A percentile compares a stretch with the other conserved stretches of the same genome.
These are phyloP conservation scores for Chalciporus pseudorubinellus DNA, from an alignment of 768 basidiomycete genomes.

Conservation along the genomic window DNA sequence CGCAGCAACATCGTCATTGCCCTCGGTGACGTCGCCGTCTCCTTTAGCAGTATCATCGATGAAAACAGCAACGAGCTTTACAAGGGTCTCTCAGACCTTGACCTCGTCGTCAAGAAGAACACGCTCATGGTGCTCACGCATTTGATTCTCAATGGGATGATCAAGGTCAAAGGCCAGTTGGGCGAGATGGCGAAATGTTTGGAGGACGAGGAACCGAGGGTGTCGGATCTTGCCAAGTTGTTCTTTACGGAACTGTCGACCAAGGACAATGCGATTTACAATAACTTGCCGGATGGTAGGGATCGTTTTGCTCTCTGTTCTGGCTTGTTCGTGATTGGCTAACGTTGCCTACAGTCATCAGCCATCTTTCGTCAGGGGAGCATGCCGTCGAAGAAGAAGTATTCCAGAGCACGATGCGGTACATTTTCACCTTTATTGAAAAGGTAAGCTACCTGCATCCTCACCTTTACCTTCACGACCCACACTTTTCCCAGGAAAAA, in stretches of 20 bases:
- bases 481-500: slow-evolving; percentile 72
- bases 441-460: slow-evolving; percentile 53
- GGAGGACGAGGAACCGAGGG: slow-evolving; percentile 83
- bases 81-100: slow-evolving; percentile 84
- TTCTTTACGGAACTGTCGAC: slow-evolving; percentile 96
- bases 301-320: neutral
- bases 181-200: slow-evolving; percentile 99
- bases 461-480: neutral
- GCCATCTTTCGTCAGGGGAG: slow-evolving; percentile 85
- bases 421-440: slow-evolving; percentile 96
- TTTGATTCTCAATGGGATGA: slow-evolving; percentile 97
- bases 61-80: slow-evolving; percentile 97
- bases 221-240: slow-evolving; percentile 92
- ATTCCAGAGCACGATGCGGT: slow-evolving; percentile 91
- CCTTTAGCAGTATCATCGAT: slow-evolving; percentile 96
- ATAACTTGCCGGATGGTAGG: slow-evolving; percentile 94
- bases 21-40: slow-evolving; percentile 95
- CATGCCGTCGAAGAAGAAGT: slow-evolving; percentile 90
- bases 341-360: slow-evolving; percentile 64
- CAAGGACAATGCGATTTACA: slow-evolving; percentile 99
- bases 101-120: slow-evolving; percentile 96
- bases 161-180: slow-evolving; percentile 98
- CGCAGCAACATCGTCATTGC: slow-evolving; percentile 97
- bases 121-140: slow-evolving; percentile 98
- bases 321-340: neutral